Evolutionary conservation across 2,329 filamentous ascomycete genomes (phyloP), one percentile per base, ranked within the genome.

Genomic region (Fusarium sp.): DNA sequence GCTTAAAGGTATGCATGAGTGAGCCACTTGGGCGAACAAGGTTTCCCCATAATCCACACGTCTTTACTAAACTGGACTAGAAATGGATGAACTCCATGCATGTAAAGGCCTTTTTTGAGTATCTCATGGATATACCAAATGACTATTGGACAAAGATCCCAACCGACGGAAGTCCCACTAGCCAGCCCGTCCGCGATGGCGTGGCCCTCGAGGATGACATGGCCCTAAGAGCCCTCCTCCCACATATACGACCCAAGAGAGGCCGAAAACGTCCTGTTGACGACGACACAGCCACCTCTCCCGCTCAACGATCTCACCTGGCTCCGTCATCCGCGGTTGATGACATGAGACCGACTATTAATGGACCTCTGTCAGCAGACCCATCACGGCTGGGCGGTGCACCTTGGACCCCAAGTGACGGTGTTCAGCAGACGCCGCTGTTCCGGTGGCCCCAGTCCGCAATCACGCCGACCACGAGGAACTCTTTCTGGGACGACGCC

Each of bases 61-160:
- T 44, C 16, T 27, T 1, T 8, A 31, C 59, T 68, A 60, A 71
- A 40, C 11, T 5, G 47, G n/a, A 48, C 40, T 74, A 93, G 93
- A 91, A 95, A 77, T 98, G 95, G 95, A 96, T 98, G 93, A 94
- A 94, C 78, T 95, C 94, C 6, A 95, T 97, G 92, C 95, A 97
- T 78, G 90, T 97, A 55, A 94, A 97, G 84, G 93, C 94, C 11
- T 98, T 98, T 78, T 98, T 97, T 76, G 94, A 97, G 78, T 98
- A 94, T 78, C 88, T 97, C 18, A 86, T 95, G 67, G 89, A 90
- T 51, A 94, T 94, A 69, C 84, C 88, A 28, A 94, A 97, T 79
- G 82, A 89, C 1, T 98, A 98, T 79, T 97, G 92, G 84, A 90
- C 88, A 15, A 88, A 94, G 37, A 87, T 97, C 27, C 94, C 94